Percentiles rank a stretch among this genome's conserved stretches.
These are phyloP conservation scores for Backusella macrospora DNA, from an alignment of 192 early-diverging fungal genomes.

Conservation along the genomic window DNA sequence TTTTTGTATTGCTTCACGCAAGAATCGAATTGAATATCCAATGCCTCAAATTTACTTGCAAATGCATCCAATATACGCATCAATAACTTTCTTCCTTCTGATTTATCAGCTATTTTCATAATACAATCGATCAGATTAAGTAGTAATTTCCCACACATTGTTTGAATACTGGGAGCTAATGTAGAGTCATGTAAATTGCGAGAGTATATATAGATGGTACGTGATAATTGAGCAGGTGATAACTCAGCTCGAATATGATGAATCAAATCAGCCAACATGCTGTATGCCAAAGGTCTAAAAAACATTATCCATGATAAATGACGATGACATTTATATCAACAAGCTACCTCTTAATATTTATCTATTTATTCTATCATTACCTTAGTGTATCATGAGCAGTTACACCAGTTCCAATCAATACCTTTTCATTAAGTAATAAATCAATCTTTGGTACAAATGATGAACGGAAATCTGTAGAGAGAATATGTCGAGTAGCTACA, in stretches of 20 bases:
- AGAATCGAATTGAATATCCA: constrained; percentile 65
- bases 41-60: constrained; percentile 69
- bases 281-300: constrained; percentile 84
- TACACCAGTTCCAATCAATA: constrained; percentile 90
- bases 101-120: constrained; percentile 66
- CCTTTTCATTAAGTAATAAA: constrained; percentile 89
- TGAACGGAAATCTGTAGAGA: constrained; percentile 89
- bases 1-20: constrained; percentile 60
- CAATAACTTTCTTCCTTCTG: constrained; percentile 70
- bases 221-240: constrained; percentile 74
- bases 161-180: constrained; percentile 92
- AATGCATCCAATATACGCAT: constrained; percentile 88
- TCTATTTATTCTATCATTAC: constrained; percentile 41
- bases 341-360: not conserved
- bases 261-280: constrained; percentile 94
- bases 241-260: constrained; percentile 92
- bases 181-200: constrained; percentile 88
- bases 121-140: constrained; percentile 90
- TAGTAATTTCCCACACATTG: constrained; percentile 94
- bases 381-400: constrained; percentile 90
- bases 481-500: constrained; percentile 92
- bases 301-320: too few species aligned
- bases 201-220: constrained; percentile 90
- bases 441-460: constrained; percentile 93
- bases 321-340: not conserved